These are phyloP conservation scores for Acacia crassicarpa DNA, from an alignment of 306 rosid species.

Conservation along the genomic window DNA sequence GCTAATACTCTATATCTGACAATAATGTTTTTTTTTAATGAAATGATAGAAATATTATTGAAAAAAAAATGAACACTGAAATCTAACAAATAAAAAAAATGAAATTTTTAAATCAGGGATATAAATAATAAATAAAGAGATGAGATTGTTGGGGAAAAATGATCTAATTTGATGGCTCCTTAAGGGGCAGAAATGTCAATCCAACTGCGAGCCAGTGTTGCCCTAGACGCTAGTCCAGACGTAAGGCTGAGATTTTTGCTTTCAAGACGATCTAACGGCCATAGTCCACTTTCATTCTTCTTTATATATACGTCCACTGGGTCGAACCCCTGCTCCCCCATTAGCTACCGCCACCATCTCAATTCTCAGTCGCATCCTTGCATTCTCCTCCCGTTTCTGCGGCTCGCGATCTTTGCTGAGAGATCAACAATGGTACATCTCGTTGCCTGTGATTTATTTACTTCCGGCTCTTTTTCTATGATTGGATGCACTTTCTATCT, in stretches of 20 bases:
- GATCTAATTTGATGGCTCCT: not conserved
- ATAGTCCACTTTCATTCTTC: not conserved
- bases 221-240: not conserved
- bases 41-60: too few relatives aligned
- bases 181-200: not conserved
- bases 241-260: not conserved
- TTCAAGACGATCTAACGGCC: slow-evolving; percentile 9
- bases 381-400: not conserved
- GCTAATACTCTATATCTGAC: too few relatives aligned
- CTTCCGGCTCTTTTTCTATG: not conserved
- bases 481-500: not conserved
- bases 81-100: too few relatives aligned
- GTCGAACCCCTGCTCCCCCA: accelerated
- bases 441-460: not conserved
- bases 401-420: slow-evolving; percentile 21
- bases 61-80: too few relatives aligned
- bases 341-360: slow-evolving; percentile 6
- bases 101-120: too few relatives aligned
- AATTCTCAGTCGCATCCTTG: slow-evolving; percentile 24
- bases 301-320: not conserved
- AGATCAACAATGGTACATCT: slow-evolving; percentile 14
- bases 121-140: not conserved
- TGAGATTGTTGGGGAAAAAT: too few relatives aligned
- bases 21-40: too few relatives aligned
- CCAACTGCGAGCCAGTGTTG: not conserved